Conservation (phyloP, 352 stramenopile species). For the Globisporangium orthogonon region DNA sequence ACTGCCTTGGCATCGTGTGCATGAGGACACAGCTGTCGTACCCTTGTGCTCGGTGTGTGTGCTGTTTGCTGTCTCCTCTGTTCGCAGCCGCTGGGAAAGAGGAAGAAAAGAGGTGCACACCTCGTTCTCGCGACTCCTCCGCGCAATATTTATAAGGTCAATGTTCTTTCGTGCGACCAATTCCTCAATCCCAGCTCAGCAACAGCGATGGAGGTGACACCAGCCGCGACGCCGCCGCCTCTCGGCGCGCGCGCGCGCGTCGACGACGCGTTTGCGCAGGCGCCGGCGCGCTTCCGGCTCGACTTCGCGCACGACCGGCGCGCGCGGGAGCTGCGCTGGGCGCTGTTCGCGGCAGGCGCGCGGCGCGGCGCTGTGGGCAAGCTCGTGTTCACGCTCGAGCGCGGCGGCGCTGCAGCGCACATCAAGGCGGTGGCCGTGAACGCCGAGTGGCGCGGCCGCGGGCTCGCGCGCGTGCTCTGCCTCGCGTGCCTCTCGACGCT, state of each 20-base stretch:
- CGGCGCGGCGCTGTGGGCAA: constrained; percentile 67
- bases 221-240: neutral
- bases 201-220: neutral
- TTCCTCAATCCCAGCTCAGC: no score
- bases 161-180: no score
- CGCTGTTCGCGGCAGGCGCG: constrained; percentile 64
- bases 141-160: no score
- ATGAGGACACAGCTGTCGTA: no score
- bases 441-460: constrained; percentile 56
- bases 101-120: no score
- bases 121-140: no score
- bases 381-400: constrained; percentile 75
- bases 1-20: no score
- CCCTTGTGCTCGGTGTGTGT: no score
- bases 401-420: constrained; percentile 36
- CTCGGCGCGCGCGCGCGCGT: constrained; percentile 30
- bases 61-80: neutral
- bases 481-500: constrained; percentile 67
- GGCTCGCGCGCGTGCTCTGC: constrained; percentile 72
- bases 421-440: constrained; percentile 75
- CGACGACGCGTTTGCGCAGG: constrained; percentile 32
- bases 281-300: constrained; percentile 52
- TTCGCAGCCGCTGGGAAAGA: no score
- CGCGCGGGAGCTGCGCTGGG: constrained; percentile 76
- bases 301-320: constrained; percentile 61